Evolutionary conservation across 495 filamentous ascomycete species (phyloP).

Genomic region (Podospora comata): DNA sequence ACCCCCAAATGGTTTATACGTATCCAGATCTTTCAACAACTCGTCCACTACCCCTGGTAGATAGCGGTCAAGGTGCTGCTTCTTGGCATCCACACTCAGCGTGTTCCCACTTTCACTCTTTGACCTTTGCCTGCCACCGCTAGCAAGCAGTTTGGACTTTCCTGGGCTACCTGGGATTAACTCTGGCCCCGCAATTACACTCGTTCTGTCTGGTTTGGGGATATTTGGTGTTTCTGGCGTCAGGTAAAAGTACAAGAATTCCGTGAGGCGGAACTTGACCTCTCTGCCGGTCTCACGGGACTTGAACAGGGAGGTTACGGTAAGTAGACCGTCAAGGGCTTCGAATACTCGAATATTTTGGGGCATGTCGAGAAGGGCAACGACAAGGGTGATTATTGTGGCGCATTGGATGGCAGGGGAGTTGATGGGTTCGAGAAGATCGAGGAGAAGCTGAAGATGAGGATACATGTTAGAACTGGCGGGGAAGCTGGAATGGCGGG

Average conservation of each 20-base stretch:
- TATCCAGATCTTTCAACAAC: conserved; percentile 83
- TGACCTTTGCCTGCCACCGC: conserved; percentile 30
- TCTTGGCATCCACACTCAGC: conserved; percentile 81
- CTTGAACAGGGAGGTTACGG: conserved; percentile 92
- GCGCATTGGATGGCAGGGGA: conserved; percentile 87
- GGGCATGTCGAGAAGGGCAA: conserved; percentile 77
- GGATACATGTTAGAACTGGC: conserved; percentile 10
- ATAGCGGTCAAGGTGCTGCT: conserved; percentile 73
- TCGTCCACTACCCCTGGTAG: conserved; percentile 82
- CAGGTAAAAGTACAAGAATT: conserved; percentile 97
- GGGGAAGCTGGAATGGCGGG: neutral
- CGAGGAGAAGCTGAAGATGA: conserved; percentile 65
- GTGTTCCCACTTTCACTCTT: conserved; percentile 44
- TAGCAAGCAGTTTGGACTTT: conserved; percentile 55
- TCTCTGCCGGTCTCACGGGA: conserved; percentile 73
- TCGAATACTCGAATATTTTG: conserved; percentile 89
- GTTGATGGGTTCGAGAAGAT: conserved; percentile 90
- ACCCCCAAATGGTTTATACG: conserved; percentile 67
- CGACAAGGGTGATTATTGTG: conserved; percentile 84
- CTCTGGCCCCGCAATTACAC: conserved; percentile 32
- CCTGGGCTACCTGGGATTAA: conserved; percentile 67
- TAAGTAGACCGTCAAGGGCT: conserved; percentile 84
- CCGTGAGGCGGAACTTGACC: conserved; percentile 88
- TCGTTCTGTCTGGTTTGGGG: conserved; percentile 37
- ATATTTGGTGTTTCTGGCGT: conserved; percentile 79